Conservation (phyloP, 78 protist genomes). For the Isochrysis galbana region DNA sequence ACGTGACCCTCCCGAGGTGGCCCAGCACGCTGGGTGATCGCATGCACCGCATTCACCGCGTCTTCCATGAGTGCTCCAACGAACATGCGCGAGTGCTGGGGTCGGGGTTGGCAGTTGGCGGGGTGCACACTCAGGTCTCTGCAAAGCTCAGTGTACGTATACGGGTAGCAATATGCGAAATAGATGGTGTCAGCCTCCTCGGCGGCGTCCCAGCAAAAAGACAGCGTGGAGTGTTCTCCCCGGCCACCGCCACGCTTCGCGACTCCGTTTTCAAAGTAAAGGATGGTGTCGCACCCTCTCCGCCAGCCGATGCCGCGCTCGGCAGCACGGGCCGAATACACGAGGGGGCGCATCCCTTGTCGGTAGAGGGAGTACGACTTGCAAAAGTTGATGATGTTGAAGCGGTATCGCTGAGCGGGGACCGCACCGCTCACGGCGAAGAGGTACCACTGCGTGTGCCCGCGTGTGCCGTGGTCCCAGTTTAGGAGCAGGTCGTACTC, state of each 20-base stretch:
- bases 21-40: no score
- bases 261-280: conserved; percentile 36
- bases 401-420: neutral
- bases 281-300: neutral
- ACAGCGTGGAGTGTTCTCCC: neutral
- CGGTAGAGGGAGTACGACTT: conserved; percentile 34
- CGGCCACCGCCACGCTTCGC: neutral
- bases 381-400: conserved; percentile 49
- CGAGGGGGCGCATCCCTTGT: neutral
- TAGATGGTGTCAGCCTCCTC: neutral
- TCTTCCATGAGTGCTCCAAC: no score
- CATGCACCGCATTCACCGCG: no score
- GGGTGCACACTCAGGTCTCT: neutral
- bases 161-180: neutral
- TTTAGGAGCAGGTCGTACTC: conserved; percentile 46
- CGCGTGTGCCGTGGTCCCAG: conserved; percentile 36
- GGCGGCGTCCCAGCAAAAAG: neutral
- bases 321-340: neutral
- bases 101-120: no score
- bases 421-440: neutral
- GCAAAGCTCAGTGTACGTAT: neutral
- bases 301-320: conserved; percentile 26
- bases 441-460: conserved; percentile 59
- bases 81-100: no score
- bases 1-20: no score